Evolutionary conservation across 371 early-diverging fungal species (phyloP).

Genomic region (Actinomortierella wolfii): DNA sequence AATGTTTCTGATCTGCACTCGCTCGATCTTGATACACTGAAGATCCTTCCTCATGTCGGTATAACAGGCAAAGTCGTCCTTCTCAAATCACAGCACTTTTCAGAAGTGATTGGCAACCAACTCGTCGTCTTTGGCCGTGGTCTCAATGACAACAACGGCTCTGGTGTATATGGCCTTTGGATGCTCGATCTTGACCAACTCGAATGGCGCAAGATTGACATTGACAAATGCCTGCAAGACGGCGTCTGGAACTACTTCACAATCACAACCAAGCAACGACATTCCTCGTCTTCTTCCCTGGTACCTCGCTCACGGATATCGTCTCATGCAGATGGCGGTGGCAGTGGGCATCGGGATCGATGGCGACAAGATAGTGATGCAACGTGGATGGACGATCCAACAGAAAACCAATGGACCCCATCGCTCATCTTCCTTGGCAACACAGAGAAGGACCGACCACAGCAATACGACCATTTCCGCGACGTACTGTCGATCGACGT

Average conservation of each 20-base stretch:
- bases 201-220: conserved; percentile 64
- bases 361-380: neutral
- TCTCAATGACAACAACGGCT: conserved; percentile 39
- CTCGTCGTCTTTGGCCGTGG: conserved; percentile 66
- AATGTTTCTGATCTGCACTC: conserved; percentile 64
- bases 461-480: conserved; percentile 66
- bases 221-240: conserved; percentile 55
- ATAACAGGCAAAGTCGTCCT: conserved; percentile 58
- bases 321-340: neutral
- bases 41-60: conserved; percentile 38
- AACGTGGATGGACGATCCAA: no score
- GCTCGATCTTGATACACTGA: conserved; percentile 54
- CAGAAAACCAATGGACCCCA: conserved; percentile 14
- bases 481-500: conserved; percentile 62
- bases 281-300: neutral
- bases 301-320: no score
- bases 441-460: conserved; percentile 58
- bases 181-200: conserved; percentile 66
- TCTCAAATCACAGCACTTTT: conserved; percentile 69
- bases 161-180: conserved; percentile 63
- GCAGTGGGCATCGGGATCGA: conserved; percentile 15
- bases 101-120: conserved; percentile 64
- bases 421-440: conserved; percentile 59
- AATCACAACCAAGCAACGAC: conserved; percentile 44
- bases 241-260: conserved; percentile 74